Conservation (phyloP, 352 stramenopile genomes). For the Globisporangium middletonii region DNA sequence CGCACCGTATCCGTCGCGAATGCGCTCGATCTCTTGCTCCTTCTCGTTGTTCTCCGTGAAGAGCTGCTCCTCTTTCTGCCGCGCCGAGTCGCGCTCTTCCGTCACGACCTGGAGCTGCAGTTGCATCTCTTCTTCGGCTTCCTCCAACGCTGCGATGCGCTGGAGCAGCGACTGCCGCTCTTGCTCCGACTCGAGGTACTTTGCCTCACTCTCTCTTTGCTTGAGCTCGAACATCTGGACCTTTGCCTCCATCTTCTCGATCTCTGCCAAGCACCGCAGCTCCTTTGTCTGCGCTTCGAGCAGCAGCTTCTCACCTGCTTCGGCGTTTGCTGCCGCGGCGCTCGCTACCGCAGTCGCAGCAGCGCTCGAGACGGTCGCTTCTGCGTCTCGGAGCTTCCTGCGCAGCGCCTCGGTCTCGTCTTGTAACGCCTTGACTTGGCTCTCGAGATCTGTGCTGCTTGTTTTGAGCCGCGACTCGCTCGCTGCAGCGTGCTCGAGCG, state of each 20-base stretch:
- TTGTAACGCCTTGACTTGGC: slow-evolving; percentile 25
- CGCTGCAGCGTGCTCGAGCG: slow-evolving; percentile 28
- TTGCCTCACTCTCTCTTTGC: slow-evolving; percentile 26
- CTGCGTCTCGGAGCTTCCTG: slow-evolving; percentile 22
- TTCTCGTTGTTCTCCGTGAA: slow-evolving; percentile 84
- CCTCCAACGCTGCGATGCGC: slow-evolving; percentile 52
- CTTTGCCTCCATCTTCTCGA: slow-evolving; percentile 69
- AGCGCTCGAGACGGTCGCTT: slow-evolving; percentile 11
- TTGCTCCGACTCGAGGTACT: slow-evolving; percentile 25
- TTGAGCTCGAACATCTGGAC: slow-evolving; percentile 40
- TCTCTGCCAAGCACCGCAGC: slow-evolving; percentile 52
- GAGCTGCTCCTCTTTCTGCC: slow-evolving; percentile 79
- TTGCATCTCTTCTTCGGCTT: slow-evolving; percentile 73
- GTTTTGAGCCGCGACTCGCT: slow-evolving; percentile 27
- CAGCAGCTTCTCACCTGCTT: slow-evolving; percentile 44
- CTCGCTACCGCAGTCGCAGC: slow-evolving; percentile 2
- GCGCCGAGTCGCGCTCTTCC: slow-evolving; percentile 73
- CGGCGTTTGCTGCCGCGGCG: slow-evolving; percentile 9
- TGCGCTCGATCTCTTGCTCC: slow-evolving; percentile 83
- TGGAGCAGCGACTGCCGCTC: slow-evolving; percentile 28
- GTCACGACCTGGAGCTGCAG: slow-evolving; percentile 80
- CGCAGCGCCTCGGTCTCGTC: slow-evolving; percentile 37
- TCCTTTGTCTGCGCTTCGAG: slow-evolving; percentile 74
- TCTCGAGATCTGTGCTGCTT: slow-evolving; percentile 24
- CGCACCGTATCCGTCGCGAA: slow-evolving; percentile 74